These are phyloP conservation scores for Pythium phragmitis DNA, from an alignment of 352 stramenopile species.

Conservation along the genomic window DNA sequence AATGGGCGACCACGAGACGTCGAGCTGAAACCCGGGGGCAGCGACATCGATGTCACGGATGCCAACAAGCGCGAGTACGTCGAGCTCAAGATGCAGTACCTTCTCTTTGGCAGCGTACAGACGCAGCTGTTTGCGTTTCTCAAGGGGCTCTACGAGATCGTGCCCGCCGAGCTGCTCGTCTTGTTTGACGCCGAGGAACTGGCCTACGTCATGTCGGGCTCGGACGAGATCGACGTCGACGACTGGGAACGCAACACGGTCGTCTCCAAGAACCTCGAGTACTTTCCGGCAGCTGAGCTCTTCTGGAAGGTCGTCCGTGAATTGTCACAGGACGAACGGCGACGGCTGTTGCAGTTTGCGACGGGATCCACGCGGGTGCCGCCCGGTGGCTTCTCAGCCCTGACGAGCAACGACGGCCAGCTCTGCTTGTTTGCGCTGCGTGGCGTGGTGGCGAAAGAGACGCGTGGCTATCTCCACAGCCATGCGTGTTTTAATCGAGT, in stretches of 20 bases:
- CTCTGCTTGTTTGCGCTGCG: constrained; percentile 28
- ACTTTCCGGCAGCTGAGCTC: constrained; percentile 4
- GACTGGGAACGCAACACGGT: constrained; percentile 87
- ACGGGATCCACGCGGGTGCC: constrained; percentile 40
- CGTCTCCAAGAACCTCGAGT: not conserved
- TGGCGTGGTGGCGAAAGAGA: constrained; percentile 2
- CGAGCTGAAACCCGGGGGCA: constrained; percentile 49
- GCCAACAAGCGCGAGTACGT: constrained; percentile 94
- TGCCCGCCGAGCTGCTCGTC: constrained; percentile 87
- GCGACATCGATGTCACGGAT: constrained; percentile 86
- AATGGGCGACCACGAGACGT: constrained; percentile 28
- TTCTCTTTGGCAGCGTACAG: constrained; percentile 83
- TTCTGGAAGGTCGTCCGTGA: constrained; percentile 59
- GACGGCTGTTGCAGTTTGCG: constrained; percentile 37
- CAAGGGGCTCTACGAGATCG: constrained; percentile 91
- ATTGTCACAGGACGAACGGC: constrained; percentile 26
- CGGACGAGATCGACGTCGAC: constrained; percentile 89
- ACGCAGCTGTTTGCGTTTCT: constrained; percentile 69
- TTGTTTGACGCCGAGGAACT: constrained; percentile 94
- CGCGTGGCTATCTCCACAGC: constrained; percentile 20
- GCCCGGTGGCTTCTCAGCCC: constrained; percentile 23
- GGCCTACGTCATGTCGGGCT: constrained; percentile 90
- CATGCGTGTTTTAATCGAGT: constrained; percentile 23
- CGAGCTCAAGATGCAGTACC: constrained; percentile 88
- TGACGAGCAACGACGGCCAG: constrained; percentile 34